Conservation (phyloP, 1,284 basidiomycete genomes). For the Schizophyllum amplum region DNA sequence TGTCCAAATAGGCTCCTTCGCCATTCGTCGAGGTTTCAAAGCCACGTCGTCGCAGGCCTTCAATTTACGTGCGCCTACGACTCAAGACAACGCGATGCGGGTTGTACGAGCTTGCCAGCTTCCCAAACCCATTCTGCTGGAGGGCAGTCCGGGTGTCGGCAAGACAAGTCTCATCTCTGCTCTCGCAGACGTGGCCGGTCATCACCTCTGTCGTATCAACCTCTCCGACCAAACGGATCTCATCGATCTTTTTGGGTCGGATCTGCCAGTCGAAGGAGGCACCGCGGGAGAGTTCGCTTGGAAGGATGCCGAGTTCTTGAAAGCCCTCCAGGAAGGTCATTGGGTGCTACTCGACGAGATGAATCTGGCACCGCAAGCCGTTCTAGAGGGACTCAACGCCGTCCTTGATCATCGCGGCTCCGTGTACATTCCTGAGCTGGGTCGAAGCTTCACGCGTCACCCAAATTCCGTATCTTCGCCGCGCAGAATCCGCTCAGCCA, state of each 20-base stretch:
- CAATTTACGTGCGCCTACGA: slow-evolving; percentile 86
- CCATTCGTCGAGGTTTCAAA: slow-evolving; percentile 54
- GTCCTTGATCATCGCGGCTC: slow-evolving; percentile 94
- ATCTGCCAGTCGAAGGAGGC: slow-evolving; percentile 92
- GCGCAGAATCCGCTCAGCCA: slow-evolving; percentile 97
- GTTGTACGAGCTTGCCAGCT: slow-evolving; percentile 89
- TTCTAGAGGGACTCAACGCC: slow-evolving; percentile 96
- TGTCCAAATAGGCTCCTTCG: slow-evolving; percentile 73
- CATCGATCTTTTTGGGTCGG: slow-evolving; percentile 94
- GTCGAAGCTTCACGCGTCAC: slow-evolving; percentile 86
- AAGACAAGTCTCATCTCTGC: slow-evolving; percentile 95
- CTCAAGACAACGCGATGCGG: slow-evolving; percentile 83
- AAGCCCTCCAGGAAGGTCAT: slow-evolving; percentile 86
- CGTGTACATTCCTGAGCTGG: slow-evolving; percentile 93
- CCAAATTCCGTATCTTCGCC: slow-evolving; percentile 92
- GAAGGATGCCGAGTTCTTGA: slow-evolving; percentile 95
- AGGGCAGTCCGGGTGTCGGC: slow-evolving; percentile 98
- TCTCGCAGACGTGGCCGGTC: slow-evolving; percentile 75
- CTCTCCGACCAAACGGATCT: slow-evolving; percentile 98
- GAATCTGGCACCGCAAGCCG: slow-evolving; percentile 94
- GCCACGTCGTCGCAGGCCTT: slow-evolving; percentile 41
- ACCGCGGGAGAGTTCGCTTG: slow-evolving; percentile 91
- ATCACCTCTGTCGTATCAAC: slow-evolving; percentile 91
- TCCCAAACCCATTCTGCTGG: slow-evolving; percentile 86
- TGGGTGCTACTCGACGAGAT: slow-evolving; percentile 99